These are phyloP conservation scores for Immersiella caudata DNA, from an alignment of 495 filamentous ascomycete species.

Conservation along the genomic window DNA sequence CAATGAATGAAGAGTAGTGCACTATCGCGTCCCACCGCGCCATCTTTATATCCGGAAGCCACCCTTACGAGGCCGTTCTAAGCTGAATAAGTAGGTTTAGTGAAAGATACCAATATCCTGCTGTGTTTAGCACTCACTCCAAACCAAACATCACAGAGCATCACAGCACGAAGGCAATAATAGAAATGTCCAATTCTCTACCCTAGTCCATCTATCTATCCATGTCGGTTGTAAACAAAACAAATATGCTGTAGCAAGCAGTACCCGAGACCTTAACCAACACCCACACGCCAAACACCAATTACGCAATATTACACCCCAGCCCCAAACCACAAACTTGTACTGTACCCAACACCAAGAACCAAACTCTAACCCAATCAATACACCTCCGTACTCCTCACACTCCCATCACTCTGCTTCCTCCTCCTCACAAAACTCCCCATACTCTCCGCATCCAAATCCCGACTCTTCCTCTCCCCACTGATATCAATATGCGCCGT, in stretches of 20 bases:
- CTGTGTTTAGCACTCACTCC: too few species aligned
- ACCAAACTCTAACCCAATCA: background rate
- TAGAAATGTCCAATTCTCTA: background rate
- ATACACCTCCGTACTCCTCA: background rate
- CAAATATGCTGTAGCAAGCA: background rate
- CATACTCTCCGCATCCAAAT: background rate
- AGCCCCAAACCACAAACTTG: background rate
- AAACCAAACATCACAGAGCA: background rate
- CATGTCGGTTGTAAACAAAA: background rate
- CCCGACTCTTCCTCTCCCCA: conserved; percentile 3
- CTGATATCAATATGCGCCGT: conserved; percentile 12
- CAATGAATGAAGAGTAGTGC: too few species aligned
- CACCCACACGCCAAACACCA: background rate
- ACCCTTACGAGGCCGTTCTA: too few species aligned
- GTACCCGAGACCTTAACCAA: background rate
- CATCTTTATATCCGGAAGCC: too few species aligned
- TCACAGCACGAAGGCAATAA: background rate
- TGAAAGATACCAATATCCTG: too few species aligned
- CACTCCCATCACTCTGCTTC: conserved; percentile 8
- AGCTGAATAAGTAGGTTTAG: too few species aligned
- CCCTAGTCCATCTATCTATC: background rate
- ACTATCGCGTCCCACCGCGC: too few species aligned
- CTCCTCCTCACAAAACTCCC: conserved; percentile 10
- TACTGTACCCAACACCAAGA: background rate
- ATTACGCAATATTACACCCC: too few species aligned